Evolutionary conservation across 768 basidiomycete species (phyloP).

Genomic region (Phanerochaete sordida): DNA sequence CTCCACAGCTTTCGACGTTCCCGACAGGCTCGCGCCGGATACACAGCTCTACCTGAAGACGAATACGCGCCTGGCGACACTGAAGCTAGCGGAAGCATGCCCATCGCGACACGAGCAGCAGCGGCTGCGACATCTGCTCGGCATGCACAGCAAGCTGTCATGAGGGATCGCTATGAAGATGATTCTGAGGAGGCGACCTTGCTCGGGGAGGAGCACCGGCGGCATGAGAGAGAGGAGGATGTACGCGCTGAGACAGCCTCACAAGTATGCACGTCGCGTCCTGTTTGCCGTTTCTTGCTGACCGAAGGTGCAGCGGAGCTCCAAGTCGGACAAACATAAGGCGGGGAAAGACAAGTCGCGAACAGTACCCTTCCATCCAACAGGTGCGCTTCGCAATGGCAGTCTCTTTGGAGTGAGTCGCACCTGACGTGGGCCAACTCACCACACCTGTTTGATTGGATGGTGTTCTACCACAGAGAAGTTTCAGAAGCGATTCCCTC

Average conservation of each 20-base stretch:
- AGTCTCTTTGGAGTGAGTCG: background rate
- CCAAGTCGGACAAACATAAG: slow-evolving; percentile 24
- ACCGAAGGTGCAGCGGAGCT: background rate
- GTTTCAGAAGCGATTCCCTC: slow-evolving; percentile 65
- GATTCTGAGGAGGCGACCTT: slow-evolving; percentile 59
- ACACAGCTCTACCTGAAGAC: slow-evolving; percentile 38
- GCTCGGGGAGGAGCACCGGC: slow-evolving; percentile 33
- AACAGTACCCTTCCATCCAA: slow-evolving; percentile 72
- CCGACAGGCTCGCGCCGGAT: slow-evolving; percentile 43
- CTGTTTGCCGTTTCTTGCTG: background rate
- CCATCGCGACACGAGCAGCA: slow-evolving; percentile 30
- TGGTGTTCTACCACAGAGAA: slow-evolving; percentile 46
- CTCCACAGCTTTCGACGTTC: slow-evolving; percentile 53
- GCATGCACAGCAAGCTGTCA: slow-evolving; percentile 36
- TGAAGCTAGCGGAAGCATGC: slow-evolving; percentile 22
- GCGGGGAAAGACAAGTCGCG: slow-evolving; percentile 64
- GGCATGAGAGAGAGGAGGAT: slow-evolving; percentile 36
- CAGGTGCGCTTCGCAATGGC: slow-evolving; percentile 38
- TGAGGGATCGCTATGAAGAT: slow-evolving; percentile 56
- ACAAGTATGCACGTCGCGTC: slow-evolving; percentile 19
- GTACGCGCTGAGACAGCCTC: slow-evolving; percentile 15
- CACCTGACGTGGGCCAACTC: slow-evolving; percentile 1
- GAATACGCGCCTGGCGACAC: slow-evolving; percentile 20
- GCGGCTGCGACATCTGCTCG: slow-evolving; percentile 28
- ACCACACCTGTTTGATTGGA: background rate